Evolutionary conservation across 805 yeast species (phyloP), one percentile per base, ranked within the genome.

Genomic region (Sungouiozyma ichnusensis): DNA sequence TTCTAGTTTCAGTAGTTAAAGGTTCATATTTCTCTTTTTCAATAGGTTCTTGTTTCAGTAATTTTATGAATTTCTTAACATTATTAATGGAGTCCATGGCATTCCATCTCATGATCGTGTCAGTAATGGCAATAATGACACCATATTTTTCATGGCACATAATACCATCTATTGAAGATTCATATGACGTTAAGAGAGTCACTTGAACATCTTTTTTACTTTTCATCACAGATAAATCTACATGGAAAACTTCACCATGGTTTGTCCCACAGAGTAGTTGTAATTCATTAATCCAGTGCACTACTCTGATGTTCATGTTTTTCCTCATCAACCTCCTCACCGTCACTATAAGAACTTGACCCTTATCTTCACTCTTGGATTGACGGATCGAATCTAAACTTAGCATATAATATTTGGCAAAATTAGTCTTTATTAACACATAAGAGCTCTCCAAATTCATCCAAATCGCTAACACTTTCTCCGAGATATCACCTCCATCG

Each of bases 21-120:
- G 58, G 61, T 40, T 66, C 69, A 38, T 65, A 65, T 33, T 59
- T 61, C 38, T 67, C 71, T 19, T 50, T 51, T 39, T 65, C 70
- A 2, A 56, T 42, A 3, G 71, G 68, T 31, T 43, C 49, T 42
- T 20, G 55, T 54, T 37, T 51, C 48, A 37, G 65, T 60, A 16
- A 40, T 38, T 39, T 36, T 15, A 35, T 6, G 11, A 20, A 31
- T 6, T 20, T 19, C 4, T 34, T 16, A 35, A 33, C 2, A 44
- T 14, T 16, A 44, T 41, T 27, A 38, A 38, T 9, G 35, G 20
- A 16, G 37, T 15, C 14, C 16, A n/a, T 11, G 33, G 11, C 16
- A 33, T 29, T 24, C 45, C 29, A 24, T 11, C 29, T 24, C 29
- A 24, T 24, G 6, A 24, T 24, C 11, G 29, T 24, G 11, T 24